Evolutionary conservation across 2,329 filamentous ascomycete genomes (phyloP), one percentile per base, ranked within the genome.

Genomic region (Fonsecaea erecta): DNA sequence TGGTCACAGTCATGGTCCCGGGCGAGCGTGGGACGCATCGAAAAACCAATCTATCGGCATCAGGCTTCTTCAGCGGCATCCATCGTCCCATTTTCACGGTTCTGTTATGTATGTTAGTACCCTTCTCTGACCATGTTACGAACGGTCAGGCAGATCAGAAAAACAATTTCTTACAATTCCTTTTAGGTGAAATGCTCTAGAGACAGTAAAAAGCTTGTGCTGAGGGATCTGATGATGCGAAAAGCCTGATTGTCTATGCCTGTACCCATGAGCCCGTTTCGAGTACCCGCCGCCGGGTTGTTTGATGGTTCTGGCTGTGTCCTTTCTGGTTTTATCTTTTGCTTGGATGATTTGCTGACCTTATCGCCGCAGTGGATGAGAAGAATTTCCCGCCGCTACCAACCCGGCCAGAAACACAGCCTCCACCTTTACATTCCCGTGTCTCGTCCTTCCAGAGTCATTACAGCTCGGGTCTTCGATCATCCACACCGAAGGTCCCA

Each of bases 71-170:
- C 68, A 72, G 73, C 73, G 73, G 70, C 74, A 72, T 73, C 69
- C 71, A 74, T 60, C 70, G 75, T 77, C 76, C 73, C 74, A 62
- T 48, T 65, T 77, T 63, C 63, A 69, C 61, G 64, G 62, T 57
- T 64, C 64, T 67, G 62, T 73, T 75, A 80, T 82, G 80, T 82
- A 82, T 77, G 80, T 82, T 82, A 82, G 81, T 78, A 77, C 80
- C 79, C 79, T 66, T 66, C 60, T 54, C 57, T 65, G 65, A 55
- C 64, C 58, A 62, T 52, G 43, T 48, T 65, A 65, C 65, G 60
- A 37, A 52, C 43, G 60, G 66, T 63, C 66, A 65, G 67, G 65
- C 63, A 70, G 66, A 71, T 65, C 58, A 70, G 43, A 70, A 71
- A 68, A 68, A 60, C 61, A 65, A 64, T 46, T 62, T 71, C 68